A percentile compares a stretch with the other conserved stretches of the same genome.
Conservation (phyloP, 2,329 filamentous ascomycete genomes). For the Ilyonectria mors-panacis region DNA sequence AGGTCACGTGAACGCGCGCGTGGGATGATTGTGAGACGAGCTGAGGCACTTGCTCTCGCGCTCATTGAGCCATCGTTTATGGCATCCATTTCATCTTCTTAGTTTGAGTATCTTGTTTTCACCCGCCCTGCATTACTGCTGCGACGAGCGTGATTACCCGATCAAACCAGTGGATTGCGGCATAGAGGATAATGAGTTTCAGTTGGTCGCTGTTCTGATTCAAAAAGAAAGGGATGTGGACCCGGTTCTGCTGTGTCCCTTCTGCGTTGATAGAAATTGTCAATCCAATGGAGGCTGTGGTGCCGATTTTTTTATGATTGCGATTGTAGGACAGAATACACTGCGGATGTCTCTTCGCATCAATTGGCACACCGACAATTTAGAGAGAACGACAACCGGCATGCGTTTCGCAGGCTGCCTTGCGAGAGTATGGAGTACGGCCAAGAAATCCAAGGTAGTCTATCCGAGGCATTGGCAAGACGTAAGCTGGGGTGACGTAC, state of each 20-base stretch:
- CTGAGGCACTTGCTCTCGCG: neutral
- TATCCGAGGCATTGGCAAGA: conserved; percentile 19
- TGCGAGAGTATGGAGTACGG: conserved; percentile 8
- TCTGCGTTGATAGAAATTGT: neutral
- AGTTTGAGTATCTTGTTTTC: neutral
- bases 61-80: neutral
- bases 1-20: conserved; percentile 35
- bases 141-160: neutral
- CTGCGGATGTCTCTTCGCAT: neutral
- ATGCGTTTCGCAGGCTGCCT: conserved; percentile 4
- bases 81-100: neutral
- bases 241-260: neutral
- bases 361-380: neutral
- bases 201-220: neutral
- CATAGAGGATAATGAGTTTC: neutral
- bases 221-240: neutral
- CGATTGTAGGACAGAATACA: neutral
- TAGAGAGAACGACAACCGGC: neutral
- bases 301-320: neutral
- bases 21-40: conserved; percentile 1
- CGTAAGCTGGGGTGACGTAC: conserved; percentile 31
- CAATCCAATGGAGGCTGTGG: too few species aligned
- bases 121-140: neutral
- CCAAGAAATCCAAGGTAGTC: neutral
- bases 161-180: neutral